Base-by-base conservation (phyloP, 306 rosid species). In the Calophaca sinica region DNA sequence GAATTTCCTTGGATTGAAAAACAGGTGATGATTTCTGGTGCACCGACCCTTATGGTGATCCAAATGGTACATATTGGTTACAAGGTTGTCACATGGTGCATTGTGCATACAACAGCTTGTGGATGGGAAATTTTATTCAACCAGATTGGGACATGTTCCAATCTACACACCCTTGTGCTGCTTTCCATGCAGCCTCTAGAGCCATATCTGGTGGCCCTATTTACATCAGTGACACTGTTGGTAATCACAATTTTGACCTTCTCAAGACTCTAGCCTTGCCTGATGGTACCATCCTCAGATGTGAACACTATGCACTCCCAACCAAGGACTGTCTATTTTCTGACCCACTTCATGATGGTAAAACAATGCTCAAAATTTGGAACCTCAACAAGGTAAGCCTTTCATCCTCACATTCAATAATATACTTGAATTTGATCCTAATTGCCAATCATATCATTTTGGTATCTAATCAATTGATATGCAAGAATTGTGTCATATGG, bases 131-230 rank as follows among this genome's bases (percentile, higher is more conserved):
- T 31, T 92, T 94, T 70, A 92, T 94, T 9, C 96, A 90, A 73
- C 97, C 99, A 2, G 99, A 94, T 11, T 94, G 99, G 99, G 99
- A 94, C 68, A 94, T 94, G 97, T 94, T 94, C 68, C 99, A 94
- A 54, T 90, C 97, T 0, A 92, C 97, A 15, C 99, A 94, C 72
- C 96, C 99, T 31, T 88, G 99, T 39, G 97, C 97, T 6, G 87
- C 90, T 5, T 94, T 94, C 72, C 99, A 94, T 52, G 99, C 97
- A 0, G 96, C 99, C 15, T 94, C 99, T 9, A 73, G 99, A 49
- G 97, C 99, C 67, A 94, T 94, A 35, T 92, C 99, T 13, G 97
- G 97, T 5, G 97, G 99, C 6, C 99, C 99, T 0, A 90, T 94
- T 36, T 94, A 94, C 67, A 83, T 94, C 0, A 92, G 97, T 59